Evolutionary conservation across 164 flowering plant genomes (phyloP).

Genomic region (Magnolia kwangsiensis): DNA sequence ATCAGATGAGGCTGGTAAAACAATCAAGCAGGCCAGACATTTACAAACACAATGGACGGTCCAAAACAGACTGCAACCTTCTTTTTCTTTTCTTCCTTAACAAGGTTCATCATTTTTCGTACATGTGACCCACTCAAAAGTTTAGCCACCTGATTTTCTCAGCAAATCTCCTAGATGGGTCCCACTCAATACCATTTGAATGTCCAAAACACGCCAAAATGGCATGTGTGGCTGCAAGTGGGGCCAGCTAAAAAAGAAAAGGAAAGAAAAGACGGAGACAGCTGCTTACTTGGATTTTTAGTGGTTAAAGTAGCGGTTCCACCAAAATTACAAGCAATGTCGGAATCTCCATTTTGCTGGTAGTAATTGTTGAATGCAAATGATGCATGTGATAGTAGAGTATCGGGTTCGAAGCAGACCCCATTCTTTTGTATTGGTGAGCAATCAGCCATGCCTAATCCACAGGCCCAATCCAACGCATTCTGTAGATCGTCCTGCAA

Average conservation of each 20-base stretch:
- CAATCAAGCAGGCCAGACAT: no score
- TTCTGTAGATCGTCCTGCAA: slow-evolving; percentile 60
- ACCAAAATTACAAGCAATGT: slow-evolving; percentile 85
- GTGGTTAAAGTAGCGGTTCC: slow-evolving; percentile 64
- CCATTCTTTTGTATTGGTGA: slow-evolving; percentile 47
- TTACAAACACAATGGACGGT: not conserved
- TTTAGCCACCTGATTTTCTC: not conserved
- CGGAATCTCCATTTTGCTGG: slow-evolving; percentile 78
- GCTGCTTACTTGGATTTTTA: slow-evolving; percentile 61
- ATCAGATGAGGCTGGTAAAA: no score
- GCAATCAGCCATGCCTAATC: slow-evolving; percentile 71
- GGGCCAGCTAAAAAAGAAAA: not conserved
- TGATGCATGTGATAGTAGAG: slow-evolving; percentile 80
- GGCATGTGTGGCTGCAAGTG: not conserved
- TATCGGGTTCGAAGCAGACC: slow-evolving; percentile 71
- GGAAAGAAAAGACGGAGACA: not conserved
- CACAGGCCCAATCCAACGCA: slow-evolving; percentile 96
- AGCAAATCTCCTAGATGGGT: not conserved
- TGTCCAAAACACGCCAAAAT: not conserved
- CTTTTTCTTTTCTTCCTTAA: not conserved
- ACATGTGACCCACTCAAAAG: not conserved
- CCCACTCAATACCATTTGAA: no score
- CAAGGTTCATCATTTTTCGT: not conserved
- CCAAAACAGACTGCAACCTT: not conserved
- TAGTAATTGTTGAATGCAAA: slow-evolving; percentile 85